phyloP scores from a whole-genome alignment of 306 rosid genomes.

The Albizia julibrissin region DNA sequence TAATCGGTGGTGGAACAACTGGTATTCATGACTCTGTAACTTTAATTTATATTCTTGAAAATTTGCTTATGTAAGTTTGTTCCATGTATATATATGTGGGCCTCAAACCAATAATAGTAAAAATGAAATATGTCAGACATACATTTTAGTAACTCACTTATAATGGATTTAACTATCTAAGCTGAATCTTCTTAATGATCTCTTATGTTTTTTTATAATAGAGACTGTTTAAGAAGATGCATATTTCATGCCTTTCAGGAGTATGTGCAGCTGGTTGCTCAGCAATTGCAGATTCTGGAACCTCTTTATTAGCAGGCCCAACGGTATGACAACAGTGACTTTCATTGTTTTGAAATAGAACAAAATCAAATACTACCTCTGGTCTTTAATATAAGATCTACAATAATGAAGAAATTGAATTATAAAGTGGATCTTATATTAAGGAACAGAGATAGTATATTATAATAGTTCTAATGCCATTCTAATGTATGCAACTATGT shows the following conservation, averaged over 20 bases:
- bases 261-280: constrained; percentile 40
- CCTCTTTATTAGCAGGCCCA: constrained; percentile 43
- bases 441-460: background rate
- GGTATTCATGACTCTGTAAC: constrained; percentile 24
- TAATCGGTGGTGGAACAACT: constrained; percentile 39
- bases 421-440: no score
- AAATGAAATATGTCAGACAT: background rate
- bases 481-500: background rate
- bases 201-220: background rate
- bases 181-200: background rate
- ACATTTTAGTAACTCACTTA: background rate
- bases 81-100: background rate
- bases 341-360: constrained; percentile 4
- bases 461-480: background rate
- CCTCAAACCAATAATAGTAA: background rate
- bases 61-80: background rate
- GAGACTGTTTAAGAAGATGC: background rate
- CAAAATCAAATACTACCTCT: background rate
- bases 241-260: constrained; percentile 28
- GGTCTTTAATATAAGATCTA: no score
- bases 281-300: constrained; percentile 49
- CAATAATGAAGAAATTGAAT: no score
- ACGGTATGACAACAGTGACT: constrained; percentile 33
- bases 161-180: background rate
- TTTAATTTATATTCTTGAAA: background rate